Evolutionary conservation across 352 stramenopile species (phyloP), one percentile per base, ranked within the genome.

Genomic region (Phytophthora podocarpi): DNA sequence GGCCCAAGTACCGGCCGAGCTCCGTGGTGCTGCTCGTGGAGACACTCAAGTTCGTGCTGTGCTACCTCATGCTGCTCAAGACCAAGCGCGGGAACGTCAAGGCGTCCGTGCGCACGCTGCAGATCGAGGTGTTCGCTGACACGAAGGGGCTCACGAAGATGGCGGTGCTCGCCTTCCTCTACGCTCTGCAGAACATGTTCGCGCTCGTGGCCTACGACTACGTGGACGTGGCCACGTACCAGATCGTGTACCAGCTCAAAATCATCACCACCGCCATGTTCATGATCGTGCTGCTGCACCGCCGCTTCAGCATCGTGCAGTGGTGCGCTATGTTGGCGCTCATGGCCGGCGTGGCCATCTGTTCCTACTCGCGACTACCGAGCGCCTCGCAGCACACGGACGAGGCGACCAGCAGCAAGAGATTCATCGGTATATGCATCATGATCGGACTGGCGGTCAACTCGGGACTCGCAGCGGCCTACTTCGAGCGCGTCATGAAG

Each of bases 191-290:
- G 52, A 96, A 96, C 68, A 92, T 93, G 62, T 85, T 91, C 64
- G 84, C 87, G 57, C 78, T 96, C 4, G 78, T 96, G 7, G 85
- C 87, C 36, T 96, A 94, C 63, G 87, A 96, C 64, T 93, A 94
- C 69, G 83, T 96, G 32, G 87, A 96, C 64, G 85, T 96, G 16
- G 85, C 87, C 48, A 96, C 87, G 67, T 96, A 94, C 66, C 85
- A 96, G 77, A 93, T 96, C 59, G 85, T 96, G 43, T 96, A 95
- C 69, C 87, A 96, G 70, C 84, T 94, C 56, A 96, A 96, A 80
- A 94, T 96, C 75, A 92, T 96, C 64, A 96, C 87, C 20, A 96
- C 87, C 0, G 87, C 87, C 51, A 79, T 96, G 74, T 96, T 94
- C 62, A 95, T 95, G 85, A 85, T 93, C 51, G 80, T 96, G 42